These are phyloP conservation scores for Apiotrichum veenhuisii DNA, from an alignment of 1,284 basidiomycete species.

Conservation along the genomic window DNA sequence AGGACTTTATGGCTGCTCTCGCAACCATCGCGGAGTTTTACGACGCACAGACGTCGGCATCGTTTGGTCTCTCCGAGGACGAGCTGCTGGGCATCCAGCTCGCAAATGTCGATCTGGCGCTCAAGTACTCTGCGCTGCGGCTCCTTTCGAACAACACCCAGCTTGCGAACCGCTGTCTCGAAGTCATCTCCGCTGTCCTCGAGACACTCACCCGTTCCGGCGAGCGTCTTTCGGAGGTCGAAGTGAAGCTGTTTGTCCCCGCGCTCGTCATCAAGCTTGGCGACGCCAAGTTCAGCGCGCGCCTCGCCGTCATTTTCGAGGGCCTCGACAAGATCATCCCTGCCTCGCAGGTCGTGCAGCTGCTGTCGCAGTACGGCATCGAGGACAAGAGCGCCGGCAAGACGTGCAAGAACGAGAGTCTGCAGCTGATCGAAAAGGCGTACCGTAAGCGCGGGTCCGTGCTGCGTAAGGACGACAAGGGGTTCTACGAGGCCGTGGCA, in stretches of 20 bases:
- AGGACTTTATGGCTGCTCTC: conserved; percentile 81
- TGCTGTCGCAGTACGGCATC: conserved; percentile 67
- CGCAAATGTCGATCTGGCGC: conserved; percentile 84
- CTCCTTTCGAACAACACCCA: conserved; percentile 92
- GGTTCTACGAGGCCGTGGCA: conserved; percentile 46
- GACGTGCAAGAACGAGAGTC: conserved; percentile 45
- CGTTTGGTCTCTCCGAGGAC: conserved; percentile 55
- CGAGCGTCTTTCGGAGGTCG: conserved; percentile 80
- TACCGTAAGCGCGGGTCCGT: conserved; percentile 44
- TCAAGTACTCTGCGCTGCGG: conserved; percentile 92
- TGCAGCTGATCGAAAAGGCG: conserved; percentile 44
- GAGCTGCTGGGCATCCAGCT: conserved; percentile 68
- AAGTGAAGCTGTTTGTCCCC: conserved; percentile 84
- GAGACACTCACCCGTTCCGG: conserved; percentile 66
- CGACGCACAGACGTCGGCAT: conserved; percentile 60
- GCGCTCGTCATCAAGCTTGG: conserved; percentile 79
- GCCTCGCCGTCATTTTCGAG: conserved; percentile 54
- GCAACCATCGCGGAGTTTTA: conserved; percentile 72
- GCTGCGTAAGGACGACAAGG: conserved; percentile 39
- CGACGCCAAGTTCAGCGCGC: conserved; percentile 52
- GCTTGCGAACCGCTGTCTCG: conserved; percentile 80
- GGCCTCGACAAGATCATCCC: conserved; percentile 50
- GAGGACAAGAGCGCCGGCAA: conserved; percentile 47
- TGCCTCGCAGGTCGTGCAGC: conserved; percentile 63
- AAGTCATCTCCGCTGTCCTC: conserved; percentile 76